Conservation (phyloP, 2,329 filamentous ascomycete genomes). For the Colletotrichum cordylinicola region DNA sequence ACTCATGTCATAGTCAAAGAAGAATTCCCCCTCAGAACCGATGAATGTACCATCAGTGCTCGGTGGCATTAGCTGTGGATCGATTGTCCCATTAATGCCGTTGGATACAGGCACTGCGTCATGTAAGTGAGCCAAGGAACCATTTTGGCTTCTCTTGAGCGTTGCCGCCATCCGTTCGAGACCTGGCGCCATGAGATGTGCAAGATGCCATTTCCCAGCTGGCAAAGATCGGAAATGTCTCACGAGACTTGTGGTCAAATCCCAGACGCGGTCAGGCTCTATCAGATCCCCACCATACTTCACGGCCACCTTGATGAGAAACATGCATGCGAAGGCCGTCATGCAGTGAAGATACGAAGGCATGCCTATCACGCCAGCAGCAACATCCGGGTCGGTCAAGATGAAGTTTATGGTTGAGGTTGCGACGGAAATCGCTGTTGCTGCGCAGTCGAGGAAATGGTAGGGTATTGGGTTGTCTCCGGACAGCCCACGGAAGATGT, state of each 20-base stretch:
- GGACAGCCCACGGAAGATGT: slow-evolving; percentile 44
- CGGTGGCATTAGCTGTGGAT: not conserved
- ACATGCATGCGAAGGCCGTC: slow-evolving; percentile 59
- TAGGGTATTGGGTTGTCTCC: slow-evolving; percentile 35
- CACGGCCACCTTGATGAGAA: slow-evolving; percentile 52
- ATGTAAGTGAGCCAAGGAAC: not conserved
- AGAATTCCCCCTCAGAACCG: slow-evolving; percentile 15
- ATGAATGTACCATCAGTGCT: not conserved
- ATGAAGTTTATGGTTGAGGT: slow-evolving; percentile 50
- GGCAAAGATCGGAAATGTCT: slow-evolving; percentile 43
- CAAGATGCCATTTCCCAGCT: slow-evolving; percentile 50
- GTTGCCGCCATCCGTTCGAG: slow-evolving; percentile 44
- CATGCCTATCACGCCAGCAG: slow-evolving; percentile 46
- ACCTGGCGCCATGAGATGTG: slow-evolving; percentile 50
- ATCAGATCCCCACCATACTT: slow-evolving; percentile 45
- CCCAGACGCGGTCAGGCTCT: slow-evolving; percentile 38
- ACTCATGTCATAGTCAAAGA: slow-evolving; percentile 30
- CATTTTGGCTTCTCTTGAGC: not conserved
- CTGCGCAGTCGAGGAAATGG: slow-evolving; percentile 38
- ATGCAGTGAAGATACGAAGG: slow-evolving; percentile 58
- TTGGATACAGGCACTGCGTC: not conserved
- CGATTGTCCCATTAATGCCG: not conserved
- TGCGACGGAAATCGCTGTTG: slow-evolving; percentile 41
- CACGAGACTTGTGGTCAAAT: slow-evolving; percentile 42
- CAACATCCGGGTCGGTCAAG: slow-evolving; percentile 46